A percentile compares a stretch with the other conserved stretches of the same genome.
These are phyloP conservation scores for Scedosporium minutisporum DNA, from an alignment of 2,329 filamentous ascomycete species.

Conservation along the genomic window DNA sequence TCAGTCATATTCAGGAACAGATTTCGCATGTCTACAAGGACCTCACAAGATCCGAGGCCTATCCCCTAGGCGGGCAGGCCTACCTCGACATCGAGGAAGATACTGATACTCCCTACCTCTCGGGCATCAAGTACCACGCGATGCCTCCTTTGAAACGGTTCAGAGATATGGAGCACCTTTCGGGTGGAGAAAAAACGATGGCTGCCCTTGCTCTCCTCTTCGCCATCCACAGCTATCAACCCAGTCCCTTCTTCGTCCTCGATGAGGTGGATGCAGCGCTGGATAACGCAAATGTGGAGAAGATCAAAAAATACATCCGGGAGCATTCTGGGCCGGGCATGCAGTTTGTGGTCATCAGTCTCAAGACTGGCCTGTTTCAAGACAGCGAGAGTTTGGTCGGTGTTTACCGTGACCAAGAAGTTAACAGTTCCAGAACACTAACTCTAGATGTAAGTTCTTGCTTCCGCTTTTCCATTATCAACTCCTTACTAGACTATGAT, in stretches of 20 bases:
- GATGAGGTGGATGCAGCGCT: slow-evolving; percentile 96
- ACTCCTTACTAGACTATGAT: background rate
- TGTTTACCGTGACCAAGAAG: slow-evolving; percentile 88
- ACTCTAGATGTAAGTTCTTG: slow-evolving; percentile 80
- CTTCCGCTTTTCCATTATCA: too few relatives aligned
- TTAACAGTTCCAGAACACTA: slow-evolving; percentile 83
- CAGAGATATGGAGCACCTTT: slow-evolving; percentile 97
- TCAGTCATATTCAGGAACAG: slow-evolving; percentile 88
- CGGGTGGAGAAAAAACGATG: slow-evolving; percentile 97
- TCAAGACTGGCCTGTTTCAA: slow-evolving; percentile 94
- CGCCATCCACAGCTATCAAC: slow-evolving; percentile 92
- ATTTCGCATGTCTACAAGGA: slow-evolving; percentile 93
- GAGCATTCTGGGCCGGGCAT: slow-evolving; percentile 93
- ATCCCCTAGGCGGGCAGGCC: slow-evolving; percentile 79
- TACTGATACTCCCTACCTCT: slow-evolving; percentile 89
- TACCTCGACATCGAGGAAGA: slow-evolving; percentile 92
- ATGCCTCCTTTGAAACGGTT: slow-evolving; percentile 98
- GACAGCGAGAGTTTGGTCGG: slow-evolving; percentile 92
- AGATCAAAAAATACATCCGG: slow-evolving; percentile 91
- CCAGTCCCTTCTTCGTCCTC: slow-evolving; percentile 92
- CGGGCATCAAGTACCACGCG: slow-evolving; percentile 94
- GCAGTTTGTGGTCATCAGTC: slow-evolving; percentile 97
- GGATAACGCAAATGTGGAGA: slow-evolving; percentile 95
- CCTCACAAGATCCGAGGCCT: slow-evolving; percentile 80
- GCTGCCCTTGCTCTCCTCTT: slow-evolving; percentile 93